A percentile compares a stretch with the other conserved stretches of the same genome.
Evolutionary conservation across 2,329 filamentous ascomycete species (phyloP).

Genomic region (Coniochaeta sp.): DNA sequence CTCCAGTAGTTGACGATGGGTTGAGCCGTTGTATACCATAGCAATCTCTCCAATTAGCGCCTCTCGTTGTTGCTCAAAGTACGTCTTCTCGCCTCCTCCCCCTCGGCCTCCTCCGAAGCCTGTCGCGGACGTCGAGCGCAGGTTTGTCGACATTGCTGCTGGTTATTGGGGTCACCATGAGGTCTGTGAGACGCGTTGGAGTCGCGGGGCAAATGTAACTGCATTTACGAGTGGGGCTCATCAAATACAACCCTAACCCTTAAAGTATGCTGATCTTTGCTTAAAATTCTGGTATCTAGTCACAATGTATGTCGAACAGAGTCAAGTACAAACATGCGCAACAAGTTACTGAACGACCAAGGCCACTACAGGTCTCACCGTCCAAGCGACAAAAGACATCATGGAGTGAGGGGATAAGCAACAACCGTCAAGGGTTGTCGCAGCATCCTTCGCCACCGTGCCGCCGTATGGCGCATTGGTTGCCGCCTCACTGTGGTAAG

Average conservation of each 20-base stretch:
- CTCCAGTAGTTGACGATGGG: background rate
- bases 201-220: background rate
- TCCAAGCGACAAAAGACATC: background rate
- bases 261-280: background rate
- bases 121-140: conserved; percentile 16
- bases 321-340: too few species aligned
- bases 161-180: background rate
- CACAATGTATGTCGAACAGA: too few species aligned
- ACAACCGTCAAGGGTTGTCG: too few species aligned
- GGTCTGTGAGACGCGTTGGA: background rate
- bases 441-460: too few species aligned
- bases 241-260: background rate
- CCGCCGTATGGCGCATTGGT: too few species aligned
- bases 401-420: too few species aligned
- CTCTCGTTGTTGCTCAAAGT: conserved; percentile 72
- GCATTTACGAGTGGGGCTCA: background rate
- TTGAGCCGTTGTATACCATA: conserved; percentile 42
- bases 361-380: background rate
- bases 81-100: conserved; percentile 49
- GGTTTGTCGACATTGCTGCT: conserved; percentile 23
- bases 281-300: too few species aligned
- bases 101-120: conserved; percentile 8
- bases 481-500: too few species aligned
- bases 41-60: conserved; percentile 66
- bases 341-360: background rate